phyloP scores from a whole-genome alignment of 2,329 filamentous ascomycete species.

The Ascochyta lentis region DNA sequence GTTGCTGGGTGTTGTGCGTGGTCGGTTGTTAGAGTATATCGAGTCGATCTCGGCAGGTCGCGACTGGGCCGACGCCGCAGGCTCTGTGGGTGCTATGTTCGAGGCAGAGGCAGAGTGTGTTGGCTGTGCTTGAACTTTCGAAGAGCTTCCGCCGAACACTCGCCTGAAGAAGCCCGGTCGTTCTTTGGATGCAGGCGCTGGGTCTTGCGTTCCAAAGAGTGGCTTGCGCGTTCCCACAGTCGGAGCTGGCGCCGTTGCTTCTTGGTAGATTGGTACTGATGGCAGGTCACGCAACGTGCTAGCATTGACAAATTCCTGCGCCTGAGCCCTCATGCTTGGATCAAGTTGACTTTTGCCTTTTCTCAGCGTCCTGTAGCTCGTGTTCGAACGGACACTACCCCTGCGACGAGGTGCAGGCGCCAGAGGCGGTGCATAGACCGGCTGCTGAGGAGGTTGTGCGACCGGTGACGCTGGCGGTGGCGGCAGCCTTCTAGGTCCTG shows the following conservation, averaged over 20 bases:
- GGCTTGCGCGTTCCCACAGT: slow-evolving; percentile 60
- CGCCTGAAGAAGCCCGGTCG: slow-evolving; percentile 88
- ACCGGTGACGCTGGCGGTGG: slow-evolving; percentile 52
- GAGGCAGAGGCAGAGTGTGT: slow-evolving; percentile 15
- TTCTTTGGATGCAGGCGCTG: slow-evolving; percentile 60
- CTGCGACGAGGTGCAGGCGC: slow-evolving; percentile 58
- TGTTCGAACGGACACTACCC: slow-evolving; percentile 66
- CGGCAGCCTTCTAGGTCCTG: slow-evolving; percentile 70
- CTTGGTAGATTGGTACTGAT: slow-evolving; percentile 54
- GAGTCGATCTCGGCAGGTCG: slow-evolving; percentile 38
- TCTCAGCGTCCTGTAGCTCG: slow-evolving; percentile 51
- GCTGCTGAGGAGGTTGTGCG: slow-evolving; percentile 49
- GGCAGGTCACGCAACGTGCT: slow-evolving; percentile 53
- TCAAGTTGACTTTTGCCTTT: slow-evolving; percentile 53
- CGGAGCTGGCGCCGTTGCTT: slow-evolving; percentile 61
- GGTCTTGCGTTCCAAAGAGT: slow-evolving; percentile 49
- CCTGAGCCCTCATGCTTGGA: slow-evolving; percentile 53
- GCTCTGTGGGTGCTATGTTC: slow-evolving; percentile 23
- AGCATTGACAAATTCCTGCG: slow-evolving; percentile 57
- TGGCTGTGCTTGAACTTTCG: slow-evolving; percentile 59
- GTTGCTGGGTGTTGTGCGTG: slow-evolving; percentile 50
- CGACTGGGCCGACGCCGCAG: slow-evolving; percentile 25
- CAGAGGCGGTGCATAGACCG: slow-evolving; percentile 48
- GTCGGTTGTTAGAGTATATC: slow-evolving; percentile 41
- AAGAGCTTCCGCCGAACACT: slow-evolving; percentile 75